Evolutionary conservation across 352 stramenopile species (phyloP).

Genomic region (Globisporangium nodosum): DNA sequence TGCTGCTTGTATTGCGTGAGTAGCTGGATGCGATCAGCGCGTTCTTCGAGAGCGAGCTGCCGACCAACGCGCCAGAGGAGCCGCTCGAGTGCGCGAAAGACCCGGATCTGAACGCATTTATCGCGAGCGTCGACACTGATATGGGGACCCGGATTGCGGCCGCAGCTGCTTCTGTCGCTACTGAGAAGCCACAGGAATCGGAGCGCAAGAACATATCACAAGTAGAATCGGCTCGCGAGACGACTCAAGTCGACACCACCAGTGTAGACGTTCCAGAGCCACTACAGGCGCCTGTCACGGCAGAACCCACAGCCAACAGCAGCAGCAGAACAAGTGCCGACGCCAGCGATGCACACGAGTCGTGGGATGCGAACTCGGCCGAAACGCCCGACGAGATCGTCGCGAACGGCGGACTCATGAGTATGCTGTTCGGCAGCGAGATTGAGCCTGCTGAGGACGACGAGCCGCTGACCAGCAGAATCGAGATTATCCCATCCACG

Average conservation of each 20-base stretch:
- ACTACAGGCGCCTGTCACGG: not conserved
- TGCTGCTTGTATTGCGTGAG: not conserved
- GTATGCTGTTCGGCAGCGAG: conserved; percentile 18
- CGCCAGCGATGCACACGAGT: conserved; percentile 8
- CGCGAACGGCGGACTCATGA: conserved; percentile 15
- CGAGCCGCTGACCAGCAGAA: not conserved
- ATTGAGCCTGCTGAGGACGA: not conserved
- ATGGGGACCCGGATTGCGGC: not conserved
- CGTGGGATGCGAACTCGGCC: conserved; percentile 3
- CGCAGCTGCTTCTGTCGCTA: not conserved
- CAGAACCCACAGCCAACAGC: not conserved
- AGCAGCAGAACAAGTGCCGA: not conserved
- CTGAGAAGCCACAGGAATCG: not conserved
- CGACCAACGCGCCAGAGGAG: not conserved
- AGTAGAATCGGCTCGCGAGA: not conserved
- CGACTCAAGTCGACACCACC: not conserved
- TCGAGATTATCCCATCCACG: not conserved
- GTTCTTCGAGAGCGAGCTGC: conserved; percentile 6
- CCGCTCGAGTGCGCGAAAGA: conserved; percentile 4
- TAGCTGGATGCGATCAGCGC: conserved; percentile 15
- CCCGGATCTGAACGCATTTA: conserved; percentile 9
- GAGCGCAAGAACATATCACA: no score
- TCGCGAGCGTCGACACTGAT: conserved; percentile 6
- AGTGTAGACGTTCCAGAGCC: not conserved
- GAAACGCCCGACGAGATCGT: conserved; percentile 24